Conservation (phyloP, 2,329 filamentous ascomycete species). For the Fusarium abutilonis region DNA sequence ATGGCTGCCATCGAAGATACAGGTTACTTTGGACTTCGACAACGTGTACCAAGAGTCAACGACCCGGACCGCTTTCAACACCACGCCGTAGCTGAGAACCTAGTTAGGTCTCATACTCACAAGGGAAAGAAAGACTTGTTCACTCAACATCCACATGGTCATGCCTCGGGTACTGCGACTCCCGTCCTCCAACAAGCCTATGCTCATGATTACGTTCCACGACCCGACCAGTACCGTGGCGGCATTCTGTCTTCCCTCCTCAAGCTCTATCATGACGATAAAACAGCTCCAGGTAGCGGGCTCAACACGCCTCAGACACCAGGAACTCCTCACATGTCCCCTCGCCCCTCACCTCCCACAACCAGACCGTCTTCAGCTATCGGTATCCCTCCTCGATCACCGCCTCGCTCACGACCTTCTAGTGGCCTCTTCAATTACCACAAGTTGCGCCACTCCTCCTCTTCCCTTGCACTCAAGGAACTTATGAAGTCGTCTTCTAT, state of each 20-base stretch:
- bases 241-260: slow-evolving; percentile 78
- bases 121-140: slow-evolving; percentile 48
- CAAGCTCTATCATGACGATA: slow-evolving; percentile 70
- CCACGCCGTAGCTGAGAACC: slow-evolving; percentile 49
- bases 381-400: slow-evolving; percentile 46
- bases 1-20: slow-evolving; percentile 22
- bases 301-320: slow-evolving; percentile 54
- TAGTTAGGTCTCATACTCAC: slow-evolving; percentile 49
- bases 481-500: slow-evolving; percentile 65
- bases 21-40: slow-evolving; percentile 40
- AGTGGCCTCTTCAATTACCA: slow-evolving; percentile 55
- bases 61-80: slow-evolving; percentile 37
- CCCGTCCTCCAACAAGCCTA: slow-evolving; percentile 61
- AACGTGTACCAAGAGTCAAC: slow-evolving; percentile 30
- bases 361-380: slow-evolving; percentile 54
- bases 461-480: slow-evolving; percentile 59
- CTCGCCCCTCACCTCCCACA: slow-evolving; percentile 53
- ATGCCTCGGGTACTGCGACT: slow-evolving; percentile 51
- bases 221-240: slow-evolving; percentile 74
- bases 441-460: slow-evolving; percentile 54
- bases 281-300: slow-evolving; percentile 51
- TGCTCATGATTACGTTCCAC: slow-evolving; percentile 67
- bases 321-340: slow-evolving; percentile 54
- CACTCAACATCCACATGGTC: slow-evolving; percentile 41
- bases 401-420: slow-evolving; percentile 49